Base-by-base conservation (phyloP, 1,284 basidiomycete species). In the Boletus subluridellus region DNA sequence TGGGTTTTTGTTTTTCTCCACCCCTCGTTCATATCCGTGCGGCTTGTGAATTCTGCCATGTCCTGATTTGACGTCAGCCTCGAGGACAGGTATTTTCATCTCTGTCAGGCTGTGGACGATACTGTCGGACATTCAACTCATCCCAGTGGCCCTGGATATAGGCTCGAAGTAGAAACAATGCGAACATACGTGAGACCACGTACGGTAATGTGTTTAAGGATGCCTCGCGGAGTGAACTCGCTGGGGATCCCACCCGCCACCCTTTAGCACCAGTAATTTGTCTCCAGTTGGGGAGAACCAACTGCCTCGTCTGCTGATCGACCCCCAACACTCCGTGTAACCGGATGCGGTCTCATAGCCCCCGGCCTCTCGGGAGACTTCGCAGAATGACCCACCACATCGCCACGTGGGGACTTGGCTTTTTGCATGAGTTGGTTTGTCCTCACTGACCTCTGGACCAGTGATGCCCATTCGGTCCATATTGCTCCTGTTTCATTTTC, bases 401-500 rank as follows among this genome's bases (percentile, higher is more conserved):
- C 46, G n/a, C 53, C 47, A 42, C 55, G 55, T 58, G 21, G 49
- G 50, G 55, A 52, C 58, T 65, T 56, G 44, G 53, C 49, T 54
- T 58, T 65, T 58, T 53, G 55, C 58, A 56, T 60, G 50, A 32
- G 30, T 48, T 38, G 34, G 39, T 50, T 49, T 39, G 39, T 63
- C 59, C 42, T 55, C 50, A 30, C 34, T 49, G 49, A 54, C 38
- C n/a, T 32, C 44, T 50, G 48, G 49, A 47, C 46, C 37, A 26
- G 50, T 47, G 46, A 48, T 60, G 10, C 60, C 57, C 55, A 49
- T 60, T 67, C 34, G 50, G 60, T 44, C 30, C 34, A 58, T 60
- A 59, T 60, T 66, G 50, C 30, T 41, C 37, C 44, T 55, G 49
- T 48, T 62, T 61, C 58, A 59, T 61, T 60, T 70, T 57, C 58